Percentiles rank a stretch among this genome's conserved stretches.
phyloP scores from a whole-genome alignment of 768 basidiomycete species.

The Collybia sp. region DNA sequence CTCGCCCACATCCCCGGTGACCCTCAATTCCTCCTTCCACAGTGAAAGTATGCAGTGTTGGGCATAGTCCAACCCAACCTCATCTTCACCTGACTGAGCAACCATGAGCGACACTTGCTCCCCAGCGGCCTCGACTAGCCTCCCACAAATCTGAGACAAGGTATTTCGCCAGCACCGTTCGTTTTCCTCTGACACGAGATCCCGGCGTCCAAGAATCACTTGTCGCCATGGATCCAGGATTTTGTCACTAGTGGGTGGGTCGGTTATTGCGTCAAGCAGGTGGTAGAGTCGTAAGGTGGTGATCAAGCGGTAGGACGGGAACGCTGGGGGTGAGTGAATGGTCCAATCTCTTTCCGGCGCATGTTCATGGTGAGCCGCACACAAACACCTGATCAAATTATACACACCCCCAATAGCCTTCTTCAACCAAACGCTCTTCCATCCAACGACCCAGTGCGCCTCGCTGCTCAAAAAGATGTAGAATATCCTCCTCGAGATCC shows the following conservation, averaged over 20 bases:
- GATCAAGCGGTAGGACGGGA: constrained; percentile 80
- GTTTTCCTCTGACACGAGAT: constrained; percentile 41
- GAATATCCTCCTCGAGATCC: constrained; percentile 52
- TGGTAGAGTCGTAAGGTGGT: constrained; percentile 66
- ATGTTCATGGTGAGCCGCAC: background rate
- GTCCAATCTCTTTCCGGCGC: constrained; percentile 66
- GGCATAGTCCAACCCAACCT: constrained; percentile 6
- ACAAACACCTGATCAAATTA: constrained; percentile 1
- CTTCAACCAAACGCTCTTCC: constrained; percentile 46
- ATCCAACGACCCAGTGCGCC: constrained; percentile 37
- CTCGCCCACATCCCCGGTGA: constrained; percentile 41
- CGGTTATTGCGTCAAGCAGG: constrained; percentile 25
- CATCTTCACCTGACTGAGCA: background rate
- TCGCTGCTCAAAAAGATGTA: constrained; percentile 42
- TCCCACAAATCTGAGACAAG: constrained; percentile 27
- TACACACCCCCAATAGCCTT: constrained; percentile 84
- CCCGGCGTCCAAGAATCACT: constrained; percentile 41
- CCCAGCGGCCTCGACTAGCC: constrained; percentile 9
- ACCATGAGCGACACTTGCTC: constrained; percentile 2
- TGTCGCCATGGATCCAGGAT: constrained; percentile 47
- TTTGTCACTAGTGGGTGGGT: constrained; percentile 17
- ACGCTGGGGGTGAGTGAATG: constrained; percentile 58
- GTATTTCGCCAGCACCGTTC: constrained; percentile 40
- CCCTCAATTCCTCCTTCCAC: constrained; percentile 58
- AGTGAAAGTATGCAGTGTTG: constrained; percentile 32